These are phyloP conservation scores for Primulina tabacum DNA, from an alignment of 257 asterid species.

Conservation along the genomic window DNA sequence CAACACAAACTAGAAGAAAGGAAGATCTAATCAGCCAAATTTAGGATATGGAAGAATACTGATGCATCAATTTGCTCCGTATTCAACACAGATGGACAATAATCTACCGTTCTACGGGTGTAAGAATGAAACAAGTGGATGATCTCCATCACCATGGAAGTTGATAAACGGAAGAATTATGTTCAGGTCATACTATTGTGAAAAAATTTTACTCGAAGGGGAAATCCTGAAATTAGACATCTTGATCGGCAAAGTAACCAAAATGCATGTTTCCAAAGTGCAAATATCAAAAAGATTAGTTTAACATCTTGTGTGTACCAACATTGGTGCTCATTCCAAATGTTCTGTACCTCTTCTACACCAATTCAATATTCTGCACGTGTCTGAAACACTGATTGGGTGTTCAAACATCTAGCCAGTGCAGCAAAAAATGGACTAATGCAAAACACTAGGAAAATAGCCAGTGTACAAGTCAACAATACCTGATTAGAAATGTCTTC, in stretches of 20 bases:
- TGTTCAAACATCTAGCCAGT: background rate
- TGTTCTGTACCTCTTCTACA: background rate
- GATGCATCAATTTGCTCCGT: background rate
- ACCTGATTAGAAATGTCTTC: slow-evolving; percentile 88
- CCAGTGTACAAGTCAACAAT: slow-evolving; percentile 14
- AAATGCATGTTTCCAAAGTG: slow-evolving; percentile 11
- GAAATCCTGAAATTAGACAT: slow-evolving; percentile 12
- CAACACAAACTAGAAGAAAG: slow-evolving; percentile 59
- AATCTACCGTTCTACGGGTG: background rate
- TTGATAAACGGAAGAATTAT: background rate
- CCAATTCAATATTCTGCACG: background rate
- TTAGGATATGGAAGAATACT: background rate
- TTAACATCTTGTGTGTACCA: background rate
- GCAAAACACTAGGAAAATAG: background rate
- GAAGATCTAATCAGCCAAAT: slow-evolving; percentile 10
- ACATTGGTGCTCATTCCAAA: background rate
- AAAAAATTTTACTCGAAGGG: background rate
- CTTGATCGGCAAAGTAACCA: background rate
- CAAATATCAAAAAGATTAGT: background rate
- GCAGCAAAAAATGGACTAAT: background rate
- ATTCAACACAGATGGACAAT: background rate
- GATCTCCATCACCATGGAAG: slow-evolving; percentile 8
- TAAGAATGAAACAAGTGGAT: background rate
- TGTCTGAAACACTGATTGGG: background rate
- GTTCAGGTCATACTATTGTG: background rate